Percentiles rank a stretch among this genome's conserved stretches.
Conservation (phyloP, 202 grass and related monocot species). For the Saccharum hybrid region DNA sequence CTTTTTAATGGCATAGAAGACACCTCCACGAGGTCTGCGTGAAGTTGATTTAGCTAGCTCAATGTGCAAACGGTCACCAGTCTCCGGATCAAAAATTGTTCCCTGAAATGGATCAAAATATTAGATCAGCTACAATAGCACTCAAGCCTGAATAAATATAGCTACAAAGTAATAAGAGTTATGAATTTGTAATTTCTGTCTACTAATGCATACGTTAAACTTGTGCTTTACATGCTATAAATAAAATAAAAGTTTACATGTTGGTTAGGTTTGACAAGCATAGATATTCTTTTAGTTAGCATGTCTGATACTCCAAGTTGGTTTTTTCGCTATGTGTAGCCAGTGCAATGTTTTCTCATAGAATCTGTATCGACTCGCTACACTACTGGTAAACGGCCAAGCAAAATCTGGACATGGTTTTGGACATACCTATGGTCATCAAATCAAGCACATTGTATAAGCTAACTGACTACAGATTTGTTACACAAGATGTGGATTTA, state of each 20-base stretch:
- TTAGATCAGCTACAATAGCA: conserved; percentile 27
- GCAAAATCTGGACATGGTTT: not conserved
- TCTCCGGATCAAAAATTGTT: conserved; percentile 75
- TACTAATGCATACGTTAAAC: not conserved
- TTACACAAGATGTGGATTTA: not conserved
- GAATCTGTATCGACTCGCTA: not conserved
- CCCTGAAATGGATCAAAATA: conserved; percentile 56
- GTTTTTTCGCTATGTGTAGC: conserved; percentile 21
- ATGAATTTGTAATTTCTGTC: not conserved
- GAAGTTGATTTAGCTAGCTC: conserved; percentile 95
- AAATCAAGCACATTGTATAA: conserved; percentile 1
- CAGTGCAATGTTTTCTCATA: not conserved
- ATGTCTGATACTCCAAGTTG: not conserved
- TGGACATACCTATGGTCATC: not conserved
- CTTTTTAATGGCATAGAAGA: not conserved
- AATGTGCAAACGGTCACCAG: conserved; percentile 73
- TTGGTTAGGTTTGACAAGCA: not conserved
- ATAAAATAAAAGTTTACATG: not conserved
- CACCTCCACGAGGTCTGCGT: conserved; percentile 69
- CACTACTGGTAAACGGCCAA: not conserved
- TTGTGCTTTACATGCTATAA: not conserved
- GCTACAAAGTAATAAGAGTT: not conserved
- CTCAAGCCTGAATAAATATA: conserved; percentile 7
- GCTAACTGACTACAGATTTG: not conserved
- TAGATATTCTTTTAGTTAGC: not conserved